These are phyloP conservation scores for Themeda triandra DNA, from an alignment of 176 grass and related monocot species.

Conservation along the genomic window DNA sequence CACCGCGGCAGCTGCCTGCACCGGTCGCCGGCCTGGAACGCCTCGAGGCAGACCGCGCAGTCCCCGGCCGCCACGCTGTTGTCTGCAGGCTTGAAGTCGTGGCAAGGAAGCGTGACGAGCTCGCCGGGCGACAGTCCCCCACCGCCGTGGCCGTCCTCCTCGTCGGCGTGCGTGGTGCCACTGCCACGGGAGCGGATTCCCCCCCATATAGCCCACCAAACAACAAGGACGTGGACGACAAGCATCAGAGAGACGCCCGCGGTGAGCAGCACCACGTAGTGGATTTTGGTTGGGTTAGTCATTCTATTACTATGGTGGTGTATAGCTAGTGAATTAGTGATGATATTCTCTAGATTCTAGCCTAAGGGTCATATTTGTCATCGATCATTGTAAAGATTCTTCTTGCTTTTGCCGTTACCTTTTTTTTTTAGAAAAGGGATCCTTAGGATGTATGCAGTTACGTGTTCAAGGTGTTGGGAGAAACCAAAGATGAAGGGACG, in stretches of 20 bases:
- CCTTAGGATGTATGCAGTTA: not conserved
- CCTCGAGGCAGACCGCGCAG: constrained; percentile 66
- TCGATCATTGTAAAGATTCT: not conserved
- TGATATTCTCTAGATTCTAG: not conserved
- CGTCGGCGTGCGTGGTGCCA: not conserved
- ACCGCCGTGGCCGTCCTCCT: not conserved
- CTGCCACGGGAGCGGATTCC: not conserved
- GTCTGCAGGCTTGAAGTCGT: constrained; percentile 10
- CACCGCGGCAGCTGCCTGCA: constrained; percentile 57
- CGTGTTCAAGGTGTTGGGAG: not conserved
- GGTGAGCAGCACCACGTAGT: constrained; percentile 23
- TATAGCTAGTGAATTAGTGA: no score
- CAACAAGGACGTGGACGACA: constrained; percentile 25
- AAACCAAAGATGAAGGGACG: constrained; percentile 17
- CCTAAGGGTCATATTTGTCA: not conserved
- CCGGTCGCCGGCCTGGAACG: constrained; percentile 38
- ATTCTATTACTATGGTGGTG: not conserved
- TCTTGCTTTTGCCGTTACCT: constrained; percentile 15
- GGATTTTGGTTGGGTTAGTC: not conserved
- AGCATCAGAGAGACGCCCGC: constrained; percentile 25
- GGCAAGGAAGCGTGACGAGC: constrained; percentile 40
- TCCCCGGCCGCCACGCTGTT: not conserved
- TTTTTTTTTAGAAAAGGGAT: no score
- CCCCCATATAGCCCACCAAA: constrained; percentile 18
- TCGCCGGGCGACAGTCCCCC: constrained; percentile 39